Evolutionary conservation across 257 asterid species (phyloP).

Genomic region (Forsythia suspensa): DNA sequence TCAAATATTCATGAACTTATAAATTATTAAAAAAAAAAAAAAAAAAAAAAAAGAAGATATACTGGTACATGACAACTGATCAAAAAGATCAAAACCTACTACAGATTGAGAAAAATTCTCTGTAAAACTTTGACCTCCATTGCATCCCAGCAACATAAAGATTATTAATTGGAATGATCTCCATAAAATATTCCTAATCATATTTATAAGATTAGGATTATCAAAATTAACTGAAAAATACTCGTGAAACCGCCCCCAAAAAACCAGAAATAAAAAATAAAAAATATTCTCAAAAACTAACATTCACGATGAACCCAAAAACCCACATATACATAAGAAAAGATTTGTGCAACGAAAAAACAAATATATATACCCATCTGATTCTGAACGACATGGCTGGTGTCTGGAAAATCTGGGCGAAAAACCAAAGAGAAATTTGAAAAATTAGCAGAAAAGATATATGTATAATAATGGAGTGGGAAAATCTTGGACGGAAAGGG

Average conservation of each 20-base stretch:
- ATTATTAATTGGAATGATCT: background rate
- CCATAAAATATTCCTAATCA: background rate
- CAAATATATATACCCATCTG: constrained; percentile 17
- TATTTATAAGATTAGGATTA: background rate
- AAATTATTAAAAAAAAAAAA: background rate
- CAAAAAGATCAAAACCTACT: background rate
- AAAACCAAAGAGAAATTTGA: constrained; percentile 3
- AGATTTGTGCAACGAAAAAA: background rate
- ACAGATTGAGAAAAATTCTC: background rate
- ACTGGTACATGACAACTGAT: background rate
- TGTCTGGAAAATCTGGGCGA: background rate
- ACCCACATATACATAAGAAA: background rate
- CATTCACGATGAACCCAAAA: background rate
- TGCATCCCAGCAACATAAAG: background rate
- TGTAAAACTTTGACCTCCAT: background rate
- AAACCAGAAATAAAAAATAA: background rate
- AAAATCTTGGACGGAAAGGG: background rate
- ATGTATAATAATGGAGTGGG: background rate
- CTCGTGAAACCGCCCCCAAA: background rate
- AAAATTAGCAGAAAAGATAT: background rate
- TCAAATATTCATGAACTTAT: background rate
- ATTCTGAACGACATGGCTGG: constrained; percentile 23
- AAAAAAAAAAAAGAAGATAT: background rate
- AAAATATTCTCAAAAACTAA: background rate
- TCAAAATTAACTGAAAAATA: background rate